These are phyloP conservation scores for Cladophialophora immunda DNA, from an alignment of 2,329 filamentous ascomycete genomes.

Conservation along the genomic window DNA sequence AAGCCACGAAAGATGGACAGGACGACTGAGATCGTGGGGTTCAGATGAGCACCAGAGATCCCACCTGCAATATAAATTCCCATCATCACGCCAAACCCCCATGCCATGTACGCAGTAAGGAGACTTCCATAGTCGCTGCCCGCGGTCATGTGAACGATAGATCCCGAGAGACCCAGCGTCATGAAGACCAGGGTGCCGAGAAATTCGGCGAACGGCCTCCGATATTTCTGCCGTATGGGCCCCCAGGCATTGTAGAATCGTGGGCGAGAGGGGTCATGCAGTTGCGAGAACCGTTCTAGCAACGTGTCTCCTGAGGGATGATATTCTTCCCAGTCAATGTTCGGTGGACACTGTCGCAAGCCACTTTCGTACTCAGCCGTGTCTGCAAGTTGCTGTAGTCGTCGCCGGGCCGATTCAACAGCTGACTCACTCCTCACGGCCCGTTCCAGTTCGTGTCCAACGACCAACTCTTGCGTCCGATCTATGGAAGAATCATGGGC, in stretches of 20 bases:
- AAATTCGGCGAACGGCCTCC: constrained; percentile 45
- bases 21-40: constrained; percentile 55
- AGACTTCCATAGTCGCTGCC: constrained; percentile 42
- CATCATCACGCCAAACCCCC: constrained; percentile 47
- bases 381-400: constrained; percentile 25
- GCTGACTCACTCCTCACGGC: constrained; percentile 16
- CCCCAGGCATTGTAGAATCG: constrained; percentile 45
- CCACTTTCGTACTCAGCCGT: constrained; percentile 22
- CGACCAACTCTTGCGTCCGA: not conserved
- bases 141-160: constrained; percentile 39
- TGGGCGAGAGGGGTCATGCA: constrained; percentile 26
- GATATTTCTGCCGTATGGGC: constrained; percentile 40
- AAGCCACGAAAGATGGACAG: constrained; percentile 49
- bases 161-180: constrained; percentile 44
- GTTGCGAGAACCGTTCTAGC: not conserved
- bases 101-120: constrained; percentile 38
- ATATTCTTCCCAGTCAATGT: constrained; percentile 34
- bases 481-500: not conserved
- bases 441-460: constrained; percentile 1
- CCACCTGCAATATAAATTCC: constrained; percentile 58
- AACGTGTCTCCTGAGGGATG: not conserved
- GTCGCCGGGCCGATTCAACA: constrained; percentile 22
- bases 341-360: constrained; percentile 4
- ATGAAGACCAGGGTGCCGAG: constrained; percentile 43
- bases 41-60: constrained; percentile 59